A percentile compares a stretch with the other conserved stretches of the same genome.
phyloP scores from a whole-genome alignment of 768 basidiomycete species.

The Russula sp. region DNA sequence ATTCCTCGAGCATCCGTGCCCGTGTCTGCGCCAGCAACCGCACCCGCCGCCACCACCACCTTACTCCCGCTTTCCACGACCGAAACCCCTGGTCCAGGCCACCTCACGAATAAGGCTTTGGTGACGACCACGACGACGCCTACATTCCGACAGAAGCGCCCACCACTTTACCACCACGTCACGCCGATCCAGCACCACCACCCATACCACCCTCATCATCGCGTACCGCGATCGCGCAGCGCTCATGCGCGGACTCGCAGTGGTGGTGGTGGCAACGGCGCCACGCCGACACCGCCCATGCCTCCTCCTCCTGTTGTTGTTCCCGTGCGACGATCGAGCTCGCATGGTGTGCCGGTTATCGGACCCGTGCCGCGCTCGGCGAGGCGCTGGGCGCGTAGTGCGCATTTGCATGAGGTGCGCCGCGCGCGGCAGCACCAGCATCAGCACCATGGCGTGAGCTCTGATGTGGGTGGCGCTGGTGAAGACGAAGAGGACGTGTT shows the following conservation, averaged over 20 bases:
- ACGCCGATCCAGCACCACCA: slow-evolving; percentile 3
- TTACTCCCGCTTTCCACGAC: not conserved
- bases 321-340: slow-evolving; percentile 39
- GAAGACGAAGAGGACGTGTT: slow-evolving; percentile 2
- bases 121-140: slow-evolving; percentile 9
- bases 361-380: slow-evolving; percentile 39
- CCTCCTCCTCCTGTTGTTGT: not conserved
- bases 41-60: not conserved
- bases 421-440: not conserved
- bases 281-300: slow-evolving; percentile 14
- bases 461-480: not conserved
- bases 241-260: not conserved
- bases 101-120: not conserved
- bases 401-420: slow-evolving; percentile 63
- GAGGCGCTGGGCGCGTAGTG: slow-evolving; percentile 54
- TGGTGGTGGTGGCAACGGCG: not conserved
- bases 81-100: not conserved
- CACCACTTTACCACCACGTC: not conserved
- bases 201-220: not conserved
- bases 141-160: slow-evolving; percentile 3
- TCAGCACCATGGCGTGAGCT: too few species aligned
- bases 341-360: slow-evolving; percentile 28
- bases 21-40: slow-evolving; percentile 4
- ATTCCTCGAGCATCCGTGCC: not conserved
- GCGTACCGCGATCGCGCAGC: not conserved